phyloP scores from a whole-genome alignment of 306 rosid genomes.

The Coriaria nepalensis region DNA sequence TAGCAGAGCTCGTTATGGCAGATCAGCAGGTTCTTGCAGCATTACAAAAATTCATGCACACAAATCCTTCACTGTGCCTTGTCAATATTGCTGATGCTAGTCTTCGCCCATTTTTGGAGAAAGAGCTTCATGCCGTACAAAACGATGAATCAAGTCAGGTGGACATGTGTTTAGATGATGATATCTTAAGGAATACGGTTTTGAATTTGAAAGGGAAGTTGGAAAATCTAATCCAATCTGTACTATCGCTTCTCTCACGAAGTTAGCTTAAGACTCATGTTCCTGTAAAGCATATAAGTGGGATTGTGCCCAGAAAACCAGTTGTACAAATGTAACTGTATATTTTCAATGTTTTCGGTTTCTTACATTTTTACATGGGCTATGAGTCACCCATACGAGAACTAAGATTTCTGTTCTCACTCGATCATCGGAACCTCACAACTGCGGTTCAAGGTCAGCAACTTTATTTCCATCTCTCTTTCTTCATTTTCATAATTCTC shows the following conservation, averaged over 20 bases:
- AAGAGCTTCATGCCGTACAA: slow-evolving; percentile 42
- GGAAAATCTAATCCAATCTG: slow-evolving; percentile 35
- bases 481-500: neutral
- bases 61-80: slow-evolving; percentile 51
- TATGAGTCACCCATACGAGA: too few species aligned
- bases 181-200: slow-evolving; percentile 39
- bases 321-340: too few species aligned
- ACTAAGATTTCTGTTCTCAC: slow-evolving; percentile 25
- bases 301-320: too few species aligned
- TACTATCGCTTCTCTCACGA: slow-evolving; percentile 26
- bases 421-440: slow-evolving; percentile 46
- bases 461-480: neutral
- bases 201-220: slow-evolving; percentile 39
- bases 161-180: slow-evolving; percentile 20
- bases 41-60: slow-evolving; percentile 72
- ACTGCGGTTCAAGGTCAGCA: slow-evolving; percentile 47
- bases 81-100: slow-evolving; percentile 55
- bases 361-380: too few species aligned
- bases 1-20: slow-evolving; percentile 77
- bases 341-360: too few species aligned
- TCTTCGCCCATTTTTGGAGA: slow-evolving; percentile 53
- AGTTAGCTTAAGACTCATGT: neutral
- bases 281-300: too few species aligned
- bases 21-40: slow-evolving; percentile 83
- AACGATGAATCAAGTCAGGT: slow-evolving; percentile 25